Evolutionary conservation across 192 early-diverging fungal species (phyloP), one percentile per base, ranked within the genome.

Genomic region (Rhizoclosmatium sp.): DNA sequence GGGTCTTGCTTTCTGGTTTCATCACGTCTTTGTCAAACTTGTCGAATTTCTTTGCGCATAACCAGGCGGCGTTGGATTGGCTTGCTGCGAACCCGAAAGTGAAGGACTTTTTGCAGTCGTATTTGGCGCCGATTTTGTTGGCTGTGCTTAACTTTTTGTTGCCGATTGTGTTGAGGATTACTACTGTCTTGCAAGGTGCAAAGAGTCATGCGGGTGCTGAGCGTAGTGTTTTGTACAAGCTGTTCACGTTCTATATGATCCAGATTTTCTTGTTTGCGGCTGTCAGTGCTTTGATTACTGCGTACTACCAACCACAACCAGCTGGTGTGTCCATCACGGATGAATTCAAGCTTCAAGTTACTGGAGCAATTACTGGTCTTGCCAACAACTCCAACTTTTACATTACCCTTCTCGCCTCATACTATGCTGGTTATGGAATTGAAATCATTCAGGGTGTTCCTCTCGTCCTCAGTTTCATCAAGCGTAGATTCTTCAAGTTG

Each of bases 381-480:
- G 51, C 51, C 4, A 78, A 16, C 23, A 65, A 47, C 47, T 82
- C 82, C n/a, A 70, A 59, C 23, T 84, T 81, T 65, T 87, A 81
- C 75, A 78, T 84, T n/a, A 23, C 81, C 2, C 72, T 82, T 14
- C 65, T 85, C 54, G 47, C 71, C 1, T 71, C 85, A 14, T 78
- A 76, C 23, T 77, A 83, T 47, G 59, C 85, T 39, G 59, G 62
- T 19, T 78, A 80, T 41, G 79, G 70, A 0, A 77, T 88, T 59
- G 85, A 88, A 65, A 81, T 88, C 47, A 78, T 85, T 47, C 87
- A 88, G 76, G 85, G 72, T n/a, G 46, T 73, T 12, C 84, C 83
- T 2, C 71, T 88, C 9, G 66, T 85, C 10, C 59, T 76, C 31
- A 59, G 47, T n/a, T 85, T 82, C 72, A 75, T 87, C 47, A 46